Percentiles rank a stretch among this genome's conserved stretches.
These are phyloP conservation scores for Yamagishiella unicocca DNA, from an alignment of 139 green algal species.

Conservation along the genomic window DNA sequence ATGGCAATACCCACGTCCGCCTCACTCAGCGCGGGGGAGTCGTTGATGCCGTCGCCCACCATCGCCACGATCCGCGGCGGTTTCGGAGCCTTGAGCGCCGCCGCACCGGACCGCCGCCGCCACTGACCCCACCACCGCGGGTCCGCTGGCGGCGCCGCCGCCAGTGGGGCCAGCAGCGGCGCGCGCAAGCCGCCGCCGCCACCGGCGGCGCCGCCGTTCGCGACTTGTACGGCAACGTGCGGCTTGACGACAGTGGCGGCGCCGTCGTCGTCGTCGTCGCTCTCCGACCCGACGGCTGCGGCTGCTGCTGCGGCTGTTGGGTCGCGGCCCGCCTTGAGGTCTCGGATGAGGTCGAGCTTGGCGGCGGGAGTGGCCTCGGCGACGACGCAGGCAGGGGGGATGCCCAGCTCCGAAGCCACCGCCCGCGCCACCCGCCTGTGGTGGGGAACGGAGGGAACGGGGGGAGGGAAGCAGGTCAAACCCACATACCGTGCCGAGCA, in stretches of 20 bases:
- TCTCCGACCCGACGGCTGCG: neutral
- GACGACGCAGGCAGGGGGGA: slow-evolving; percentile 68
- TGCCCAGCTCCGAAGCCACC: slow-evolving; percentile 71
- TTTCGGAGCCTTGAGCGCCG: slow-evolving; percentile 42
- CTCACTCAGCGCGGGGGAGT: slow-evolving; percentile 92
- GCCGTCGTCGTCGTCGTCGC: neutral
- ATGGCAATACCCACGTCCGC: slow-evolving; percentile 97
- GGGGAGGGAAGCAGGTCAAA: no score
- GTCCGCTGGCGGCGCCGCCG: neutral
- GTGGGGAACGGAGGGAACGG: neutral
- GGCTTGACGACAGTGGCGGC: no score
- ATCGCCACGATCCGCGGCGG: slow-evolving; percentile 85
- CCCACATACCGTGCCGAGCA: no score
- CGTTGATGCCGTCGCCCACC: slow-evolving; percentile 99
- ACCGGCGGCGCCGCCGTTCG: neutral
- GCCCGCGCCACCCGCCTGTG: slow-evolving; percentile 50
- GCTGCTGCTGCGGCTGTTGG: neutral
- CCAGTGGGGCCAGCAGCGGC: neutral
- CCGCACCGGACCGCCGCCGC: slow-evolving; percentile 5
- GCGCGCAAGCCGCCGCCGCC: neutral
- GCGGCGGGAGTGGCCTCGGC: slow-evolving; percentile 72
- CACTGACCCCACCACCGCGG: neutral
- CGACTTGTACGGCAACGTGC: neutral
- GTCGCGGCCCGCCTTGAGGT: neutral
- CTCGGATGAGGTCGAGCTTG: slow-evolving; percentile 68